Evolutionary conservation across 2,329 filamentous ascomycete genomes (phyloP).

Genomic region (Bipolaris oryzae): DNA sequence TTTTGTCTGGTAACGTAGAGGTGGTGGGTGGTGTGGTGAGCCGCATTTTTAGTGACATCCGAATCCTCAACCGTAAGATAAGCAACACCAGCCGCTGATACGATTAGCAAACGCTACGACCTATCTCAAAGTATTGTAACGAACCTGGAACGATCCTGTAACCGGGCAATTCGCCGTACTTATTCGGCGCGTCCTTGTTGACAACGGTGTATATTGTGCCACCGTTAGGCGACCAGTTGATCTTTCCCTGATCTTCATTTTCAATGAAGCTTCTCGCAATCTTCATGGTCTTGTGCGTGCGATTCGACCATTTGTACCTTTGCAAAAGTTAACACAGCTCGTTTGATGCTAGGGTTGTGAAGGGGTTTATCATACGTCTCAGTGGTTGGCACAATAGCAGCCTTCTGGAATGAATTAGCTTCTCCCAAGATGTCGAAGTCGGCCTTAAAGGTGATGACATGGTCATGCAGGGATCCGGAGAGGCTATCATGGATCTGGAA

Average conservation of each 20-base stretch:
- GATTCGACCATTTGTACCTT: conserved; percentile 2
- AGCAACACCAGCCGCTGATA: not conserved
- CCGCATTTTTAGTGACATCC: not conserved
- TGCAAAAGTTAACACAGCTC: not conserved
- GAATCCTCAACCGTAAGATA: not conserved
- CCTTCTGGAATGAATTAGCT: not conserved
- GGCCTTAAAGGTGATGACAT: conserved; percentile 1
- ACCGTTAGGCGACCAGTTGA: not conserved
- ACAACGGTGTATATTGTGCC: conserved; percentile 1
- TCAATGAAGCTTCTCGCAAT: not conserved
- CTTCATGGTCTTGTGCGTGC: not conserved
- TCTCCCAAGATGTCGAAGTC: conserved; percentile 1
- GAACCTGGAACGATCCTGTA: not conserved
- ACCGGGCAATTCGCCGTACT: not conserved
- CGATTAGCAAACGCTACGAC: not conserved
- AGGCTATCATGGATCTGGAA: conserved; percentile 1
- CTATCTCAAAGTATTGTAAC: not conserved
- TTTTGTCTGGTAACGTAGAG: not conserved
- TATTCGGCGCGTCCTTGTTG: not conserved
- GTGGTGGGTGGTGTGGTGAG: conserved; percentile 1
- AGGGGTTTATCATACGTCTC: not conserved
- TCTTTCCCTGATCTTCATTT: not conserved
- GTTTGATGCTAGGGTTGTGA: not conserved
- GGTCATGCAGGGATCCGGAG: conserved; percentile 1
- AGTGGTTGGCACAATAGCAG: not conserved